Base-by-base conservation (phyloP, 2,329 filamentous ascomycete genomes). In the Pseudogymnoascus sp. region DNA sequence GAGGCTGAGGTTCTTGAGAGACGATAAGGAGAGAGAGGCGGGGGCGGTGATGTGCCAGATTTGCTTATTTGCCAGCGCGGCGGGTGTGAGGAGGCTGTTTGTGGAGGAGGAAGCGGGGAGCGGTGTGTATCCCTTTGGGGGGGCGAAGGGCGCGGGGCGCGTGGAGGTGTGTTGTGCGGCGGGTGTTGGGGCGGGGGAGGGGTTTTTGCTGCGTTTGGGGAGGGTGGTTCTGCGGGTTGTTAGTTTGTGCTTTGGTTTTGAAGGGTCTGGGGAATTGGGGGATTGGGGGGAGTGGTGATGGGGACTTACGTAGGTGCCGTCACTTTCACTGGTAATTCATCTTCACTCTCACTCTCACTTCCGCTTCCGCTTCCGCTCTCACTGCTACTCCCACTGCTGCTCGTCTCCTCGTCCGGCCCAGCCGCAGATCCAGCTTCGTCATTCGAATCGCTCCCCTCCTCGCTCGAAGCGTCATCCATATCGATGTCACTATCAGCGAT, bases 11-110 rank as follows among this genome's bases (percentile, higher is more conserved):
- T 87, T 81, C 71, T 86, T 83, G 56, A 92, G 76, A 1, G 88
- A 80, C 10, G 83, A 84, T 63, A 92, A 81, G n/a, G 89, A 85
- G 2, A 91, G 77, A 10, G 84, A 84, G 5, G 85, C 82, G 2
- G 89, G 89, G 3, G 88, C 86, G 8, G 87, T 90, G 69, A 93
- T 90, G 73, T 91, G 90, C 89, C 89, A 93, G 64, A 92, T 79
- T 72, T 92, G 86, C 77, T 91, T 91, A 66, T 87, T 87, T 63
- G 85, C 77, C 6, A 88, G 72, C 68, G 84, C 83, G 62, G 81
- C 80, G 63, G 83, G 78, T 69, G 78, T 81, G 69, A 89, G 85
- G 61, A 88, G 75, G 22, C 82, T 77, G 24, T 62, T 65, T 14
- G 63, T 59, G 2, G 60, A 2, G 16, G 40, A 59, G 10, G 24